Conservation (phyloP, 2,329 filamentous ascomycete species). For the Claviceps purpurea region DNA sequence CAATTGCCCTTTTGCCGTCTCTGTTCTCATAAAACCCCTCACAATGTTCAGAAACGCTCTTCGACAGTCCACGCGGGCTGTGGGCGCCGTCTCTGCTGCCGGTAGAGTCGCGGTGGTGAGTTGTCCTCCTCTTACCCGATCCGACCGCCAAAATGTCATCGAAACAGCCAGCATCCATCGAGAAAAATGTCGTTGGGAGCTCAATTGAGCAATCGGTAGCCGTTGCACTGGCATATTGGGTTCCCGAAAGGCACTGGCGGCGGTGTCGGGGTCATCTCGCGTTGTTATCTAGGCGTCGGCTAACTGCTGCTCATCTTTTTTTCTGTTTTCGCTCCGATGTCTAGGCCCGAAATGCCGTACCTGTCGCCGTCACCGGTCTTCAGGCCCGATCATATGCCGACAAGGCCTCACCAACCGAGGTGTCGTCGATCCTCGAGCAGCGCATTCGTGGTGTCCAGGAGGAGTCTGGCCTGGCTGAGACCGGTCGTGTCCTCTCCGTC, state of each 20-base stretch:
- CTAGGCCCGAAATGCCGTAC: conserved; percentile 75
- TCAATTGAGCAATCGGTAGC: conserved; percentile 22
- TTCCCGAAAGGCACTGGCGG: neutral
- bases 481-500: conserved; percentile 94
- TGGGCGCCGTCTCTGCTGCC: conserved; percentile 83
- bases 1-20: conserved; percentile 47
- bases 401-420: conserved; percentile 93
- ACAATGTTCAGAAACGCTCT: conserved; percentile 97
- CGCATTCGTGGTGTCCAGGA: conserved; percentile 97
- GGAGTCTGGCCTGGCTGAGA: conserved; percentile 93
- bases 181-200: conserved; percentile 14
- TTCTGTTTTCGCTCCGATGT: conserved; percentile 26
- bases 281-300: conserved; percentile 34
- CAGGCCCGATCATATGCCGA: conserved; percentile 71
- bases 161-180: conserved; percentile 20
- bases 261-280: conserved; percentile 11
- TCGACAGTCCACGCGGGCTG: conserved; percentile 89
- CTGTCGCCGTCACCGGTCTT: conserved; percentile 55
- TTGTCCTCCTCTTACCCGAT: conserved; percentile 33
- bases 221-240: neutral
- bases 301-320: conserved; percentile 26
- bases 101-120: conserved; percentile 91
- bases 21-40: conserved; percentile 35
- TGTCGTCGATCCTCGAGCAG: conserved; percentile 98
- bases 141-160: conserved; percentile 33